phyloP scores from a whole-genome alignment of 139 green algal species.

The Picochlorum costavermella region DNA sequence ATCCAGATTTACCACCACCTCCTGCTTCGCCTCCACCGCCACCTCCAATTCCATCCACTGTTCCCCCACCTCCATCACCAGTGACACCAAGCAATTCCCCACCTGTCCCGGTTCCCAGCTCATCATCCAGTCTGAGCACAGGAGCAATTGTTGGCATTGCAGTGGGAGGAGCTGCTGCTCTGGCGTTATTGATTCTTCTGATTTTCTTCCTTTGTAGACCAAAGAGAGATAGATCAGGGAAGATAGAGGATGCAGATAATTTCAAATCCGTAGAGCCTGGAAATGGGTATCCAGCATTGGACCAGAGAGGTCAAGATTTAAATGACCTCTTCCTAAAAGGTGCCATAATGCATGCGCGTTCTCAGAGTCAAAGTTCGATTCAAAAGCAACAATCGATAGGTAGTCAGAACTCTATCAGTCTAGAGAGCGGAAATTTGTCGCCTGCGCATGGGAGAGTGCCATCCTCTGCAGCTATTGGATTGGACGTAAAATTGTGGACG shows the following conservation, averaged over 20 bases:
- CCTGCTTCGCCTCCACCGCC: conserved; percentile 3
- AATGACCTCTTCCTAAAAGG: background rate
- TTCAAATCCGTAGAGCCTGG: background rate
- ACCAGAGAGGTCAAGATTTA: background rate
- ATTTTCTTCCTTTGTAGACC: conserved; percentile 12
- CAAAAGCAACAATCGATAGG: background rate
- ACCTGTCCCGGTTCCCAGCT: too few species aligned
- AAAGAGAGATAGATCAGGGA: background rate
- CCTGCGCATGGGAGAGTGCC: background rate
- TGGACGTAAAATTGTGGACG: conserved; percentile 24
- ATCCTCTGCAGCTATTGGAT: conserved; percentile 1
- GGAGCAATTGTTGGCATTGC: conserved; percentile 24
- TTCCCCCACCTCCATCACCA: background rate
- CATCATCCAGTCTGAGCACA: background rate
- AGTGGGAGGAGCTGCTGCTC: conserved; percentile 9
- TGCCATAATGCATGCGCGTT: background rate
- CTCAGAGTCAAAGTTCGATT: background rate
- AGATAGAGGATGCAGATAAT: background rate
- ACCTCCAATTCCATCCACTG: background rate
- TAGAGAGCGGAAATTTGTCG: background rate
- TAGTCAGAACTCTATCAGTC: background rate
- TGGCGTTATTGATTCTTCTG: conserved; percentile 1
- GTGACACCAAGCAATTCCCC: too few species aligned
- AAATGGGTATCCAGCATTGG: background rate
- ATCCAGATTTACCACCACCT: background rate